Base-by-base conservation (phyloP, 2,329 filamentous ascomycete genomes). In the Herpotrichia juniperi region DNA sequence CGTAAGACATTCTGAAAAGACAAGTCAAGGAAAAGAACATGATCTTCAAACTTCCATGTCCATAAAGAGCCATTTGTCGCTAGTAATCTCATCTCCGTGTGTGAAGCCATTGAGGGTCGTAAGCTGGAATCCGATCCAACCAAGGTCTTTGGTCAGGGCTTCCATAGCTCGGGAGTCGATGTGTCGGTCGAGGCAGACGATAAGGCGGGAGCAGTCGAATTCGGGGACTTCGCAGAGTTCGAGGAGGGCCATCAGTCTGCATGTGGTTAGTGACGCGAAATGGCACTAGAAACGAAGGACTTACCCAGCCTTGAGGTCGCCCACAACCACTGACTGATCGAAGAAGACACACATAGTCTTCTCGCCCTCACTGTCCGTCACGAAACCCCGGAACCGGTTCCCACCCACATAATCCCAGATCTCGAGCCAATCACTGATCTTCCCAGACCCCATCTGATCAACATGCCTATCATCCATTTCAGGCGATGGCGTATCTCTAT, bases 71-170 rank as follows among this genome's bases (percentile, higher is more conserved):
- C 93, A 97, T 66, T 81, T 81, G 46, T 86, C 78, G 76, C 91
- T 96, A 45, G 89, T 86, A 47, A 87, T 82, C 57, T 89, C 84
- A 42, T 76, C 76, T 42, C 73, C 71, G 40, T 80, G 77, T 14
- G 84, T 83, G 88, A 91, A 96, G 62, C 85, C 83, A 62, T 92
- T 87, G 37, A 97, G 81, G 21, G 90, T 93, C 44, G 86, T 87
- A 61, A 93, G 83, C 69, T 90, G 89, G 69, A 96, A 96, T 49
- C 93, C 93, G 59, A 96, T 93, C 93, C 93, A 97, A 72, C 92
- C 90, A 46, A 97, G 83, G 66, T 91, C 93, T 73, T 89, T 91
- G 67, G 89, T 85, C 62, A 93, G 79, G 52, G 86, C 80, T 62
- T 87, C 84, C 51, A 83, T 79, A 56, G 90, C 85, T 53, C 82